Conservation (phyloP, 176 grass and related monocot genomes). For the Triticum urartu region DNA sequence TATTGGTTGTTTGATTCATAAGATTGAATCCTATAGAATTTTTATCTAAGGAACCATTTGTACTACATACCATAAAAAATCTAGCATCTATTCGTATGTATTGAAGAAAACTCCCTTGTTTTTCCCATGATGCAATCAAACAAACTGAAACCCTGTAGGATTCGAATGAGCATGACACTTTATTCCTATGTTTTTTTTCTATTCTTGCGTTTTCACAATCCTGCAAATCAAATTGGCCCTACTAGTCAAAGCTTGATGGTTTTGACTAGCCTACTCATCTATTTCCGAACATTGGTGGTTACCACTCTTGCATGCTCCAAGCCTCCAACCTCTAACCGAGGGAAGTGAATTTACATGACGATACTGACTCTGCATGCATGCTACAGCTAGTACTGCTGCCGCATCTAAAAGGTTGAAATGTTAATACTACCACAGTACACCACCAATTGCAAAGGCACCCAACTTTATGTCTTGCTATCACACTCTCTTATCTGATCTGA, state of each 20-base stretch:
- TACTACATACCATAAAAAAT: no score
- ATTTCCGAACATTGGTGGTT: neutral
- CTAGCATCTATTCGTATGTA: no score
- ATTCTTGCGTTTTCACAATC: neutral
- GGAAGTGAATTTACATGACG: constrained; percentile 23
- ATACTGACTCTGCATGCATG: constrained; percentile 10
- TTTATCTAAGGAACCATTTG: no score
- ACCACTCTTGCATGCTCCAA: neutral
- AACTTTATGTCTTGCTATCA: constrained; percentile 10
- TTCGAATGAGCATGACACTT: no score
- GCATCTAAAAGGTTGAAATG: constrained; percentile 24
- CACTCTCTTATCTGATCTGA: constrained; percentile 8
- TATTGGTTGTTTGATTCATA: no score
- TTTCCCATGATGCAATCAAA: no score
- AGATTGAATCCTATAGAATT: no score
- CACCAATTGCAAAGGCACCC: constrained; percentile 9
- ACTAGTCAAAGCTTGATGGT: neutral
- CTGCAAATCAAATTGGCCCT: neutral
- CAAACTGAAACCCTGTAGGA: no score
- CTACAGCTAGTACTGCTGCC: neutral
- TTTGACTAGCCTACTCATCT: neutral
- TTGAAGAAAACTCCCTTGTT: no score
- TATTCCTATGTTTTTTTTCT: no score
- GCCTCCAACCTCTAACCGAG: neutral
- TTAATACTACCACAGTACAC: constrained; percentile 2